Evolutionary conservation across 768 basidiomycete genomes (phyloP).

Genomic region (Royoungia palumana): DNA sequence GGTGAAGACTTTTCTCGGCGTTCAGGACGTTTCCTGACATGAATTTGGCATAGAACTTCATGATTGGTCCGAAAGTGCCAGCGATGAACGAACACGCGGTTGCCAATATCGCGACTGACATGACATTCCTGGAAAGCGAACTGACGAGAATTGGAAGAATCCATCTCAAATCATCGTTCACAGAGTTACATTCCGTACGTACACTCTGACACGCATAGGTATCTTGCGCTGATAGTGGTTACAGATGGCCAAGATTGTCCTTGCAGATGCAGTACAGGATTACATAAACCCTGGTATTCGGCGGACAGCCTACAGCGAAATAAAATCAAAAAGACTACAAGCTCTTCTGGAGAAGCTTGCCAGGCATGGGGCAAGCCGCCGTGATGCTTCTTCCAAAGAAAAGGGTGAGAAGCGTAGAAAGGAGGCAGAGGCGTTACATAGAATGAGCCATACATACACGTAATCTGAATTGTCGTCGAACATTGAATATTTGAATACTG

Average conservation of each 20-base stretch:
- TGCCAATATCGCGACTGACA: constrained; percentile 79
- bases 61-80: constrained; percentile 69
- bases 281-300: constrained; percentile 72
- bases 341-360: constrained; percentile 77
- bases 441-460: constrained; percentile 37
- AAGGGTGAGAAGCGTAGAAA: constrained; percentile 67
- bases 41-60: constrained; percentile 54
- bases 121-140: constrained; percentile 87
- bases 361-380: constrained; percentile 58
- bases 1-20: constrained; percentile 47
- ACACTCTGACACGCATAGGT: constrained; percentile 1
- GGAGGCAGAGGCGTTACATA: constrained; percentile 75
- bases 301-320: constrained; percentile 58
- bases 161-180: constrained; percentile 69
- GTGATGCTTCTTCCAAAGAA: constrained; percentile 59
- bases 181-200: constrained; percentile 75
- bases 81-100: constrained; percentile 89
- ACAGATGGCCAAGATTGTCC: constrained; percentile 69
- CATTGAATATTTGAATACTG: background rate
- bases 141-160: constrained; percentile 70
- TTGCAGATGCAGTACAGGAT: constrained; percentile 71
- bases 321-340: constrained; percentile 71
- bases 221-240: constrained; percentile 5
- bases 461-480: background rate
- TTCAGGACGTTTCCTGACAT: constrained; percentile 1